Conservation (phyloP, 192 early-diverging fungal genomes). For the Coemansia sp. region DNA sequence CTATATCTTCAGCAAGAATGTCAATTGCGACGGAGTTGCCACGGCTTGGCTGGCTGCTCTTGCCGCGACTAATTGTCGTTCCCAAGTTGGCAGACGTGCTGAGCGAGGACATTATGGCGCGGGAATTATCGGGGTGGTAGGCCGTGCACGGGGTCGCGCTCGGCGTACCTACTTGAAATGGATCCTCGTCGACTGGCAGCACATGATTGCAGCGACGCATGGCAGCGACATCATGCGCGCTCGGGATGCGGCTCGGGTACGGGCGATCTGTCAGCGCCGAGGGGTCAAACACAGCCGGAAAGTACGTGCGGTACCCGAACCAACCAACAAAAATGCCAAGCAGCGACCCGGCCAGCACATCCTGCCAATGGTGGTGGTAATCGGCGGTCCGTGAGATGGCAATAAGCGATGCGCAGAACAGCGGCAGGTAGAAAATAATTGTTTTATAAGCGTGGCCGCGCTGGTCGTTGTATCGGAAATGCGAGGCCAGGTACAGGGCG, state of each 20-base stretch:
- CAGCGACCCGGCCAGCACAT: constrained; percentile 62
- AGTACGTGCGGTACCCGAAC: constrained; percentile 48
- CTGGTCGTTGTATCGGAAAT: constrained; percentile 63
- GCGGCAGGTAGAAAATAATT: constrained; percentile 51
- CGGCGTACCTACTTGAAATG: constrained; percentile 26
- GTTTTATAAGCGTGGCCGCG: constrained; percentile 66
- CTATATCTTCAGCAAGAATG: background rate
- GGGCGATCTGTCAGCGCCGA: constrained; percentile 35
- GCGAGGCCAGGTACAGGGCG: constrained; percentile 67
- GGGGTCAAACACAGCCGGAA: constrained; percentile 33
- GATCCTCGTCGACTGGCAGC: constrained; percentile 41
- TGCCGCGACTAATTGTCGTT: background rate
- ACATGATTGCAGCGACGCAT: constrained; percentile 3
- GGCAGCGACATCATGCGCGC: background rate
- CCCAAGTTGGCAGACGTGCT: background rate
- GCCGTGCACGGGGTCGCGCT: background rate
- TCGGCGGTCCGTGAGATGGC: constrained; percentile 61
- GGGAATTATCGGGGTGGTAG: background rate
- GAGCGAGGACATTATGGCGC: background rate
- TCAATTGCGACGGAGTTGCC: background rate
- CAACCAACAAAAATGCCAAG: constrained; percentile 35
- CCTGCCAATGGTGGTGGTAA: constrained; percentile 65
- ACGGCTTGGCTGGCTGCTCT: background rate
- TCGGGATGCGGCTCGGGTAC: constrained; percentile 45
- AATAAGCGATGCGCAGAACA: constrained; percentile 53